Base-by-base conservation (phyloP, 2,329 filamentous ascomycete genomes). In the Claviceps pazoutovae region DNA sequence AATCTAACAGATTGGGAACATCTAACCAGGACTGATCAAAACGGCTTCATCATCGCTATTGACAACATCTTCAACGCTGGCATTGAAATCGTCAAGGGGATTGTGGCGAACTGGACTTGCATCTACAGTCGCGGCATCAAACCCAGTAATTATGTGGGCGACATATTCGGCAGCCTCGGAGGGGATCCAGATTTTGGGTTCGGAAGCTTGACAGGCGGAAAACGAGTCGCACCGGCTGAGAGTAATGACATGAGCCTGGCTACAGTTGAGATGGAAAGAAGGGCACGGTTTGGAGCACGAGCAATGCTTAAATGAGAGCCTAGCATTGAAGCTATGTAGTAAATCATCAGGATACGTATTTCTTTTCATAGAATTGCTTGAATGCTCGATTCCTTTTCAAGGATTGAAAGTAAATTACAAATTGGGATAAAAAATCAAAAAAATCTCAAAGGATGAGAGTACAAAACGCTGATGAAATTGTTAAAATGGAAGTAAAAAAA, bases 101-200 rank as follows among this genome's bases (percentile, higher is more conserved):
- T 88, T 52, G 53, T 86, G 13, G 53, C 63, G 0, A 73, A 69
- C 4, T 88, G 84, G 84, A 67, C 81, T 42, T 62, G 62, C 14
- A 80, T 68, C 0, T 88, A 82, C 57, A 65, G 70, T 38, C 56
- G 61, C 1, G 84, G 84, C 2, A 65, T 88, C 41, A 62, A 68
- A 54, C 67, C 82, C 0, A 68, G 62, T 1, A 86, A 86, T 59
- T 88, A 88, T 58, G 67, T 87, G 39, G 83, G 83, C 5, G 83
- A 86, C 60, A 82, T 88, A 51, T 82, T 86, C 57, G 84, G 82
- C 14, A 82, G 76, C 9, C 66, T 88, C 4, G 83, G 82, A 1
- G 83, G 82, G 1, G 62, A 66, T 42, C 82, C 83, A 0, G 79
- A 84, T 61, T 86, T 85, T 63, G 83, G 83, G 0, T 73, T 74